Percentiles rank a stretch among this genome's conserved stretches.
Conservation (phyloP, 2,329 filamentous ascomycete species). For the Cytospora piceae region DNA sequence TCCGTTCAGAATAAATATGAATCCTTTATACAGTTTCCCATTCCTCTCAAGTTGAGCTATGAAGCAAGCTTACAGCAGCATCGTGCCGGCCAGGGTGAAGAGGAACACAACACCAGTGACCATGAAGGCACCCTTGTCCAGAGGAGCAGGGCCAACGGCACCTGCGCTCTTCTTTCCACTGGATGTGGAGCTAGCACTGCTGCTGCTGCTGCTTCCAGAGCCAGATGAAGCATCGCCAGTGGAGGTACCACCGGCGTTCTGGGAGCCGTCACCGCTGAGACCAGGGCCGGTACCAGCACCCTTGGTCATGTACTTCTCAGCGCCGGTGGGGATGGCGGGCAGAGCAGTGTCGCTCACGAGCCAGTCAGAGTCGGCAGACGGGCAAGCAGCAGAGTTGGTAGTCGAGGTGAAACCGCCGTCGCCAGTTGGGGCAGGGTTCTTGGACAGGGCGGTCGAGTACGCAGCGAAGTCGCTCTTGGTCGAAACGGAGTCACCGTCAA, state of each 20-base stretch:
- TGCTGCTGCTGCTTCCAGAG: conserved; percentile 43
- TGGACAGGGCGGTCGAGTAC: conserved; percentile 52
- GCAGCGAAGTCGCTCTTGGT: conserved; percentile 66
- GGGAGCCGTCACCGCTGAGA: conserved; percentile 56
- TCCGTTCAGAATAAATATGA: conserved; percentile 1
- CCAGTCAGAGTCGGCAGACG: conserved; percentile 53
- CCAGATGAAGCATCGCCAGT: conserved; percentile 47
- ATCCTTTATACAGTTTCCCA: conserved; percentile 2
- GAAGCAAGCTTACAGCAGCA: conserved; percentile 42
- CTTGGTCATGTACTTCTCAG: conserved; percentile 56
- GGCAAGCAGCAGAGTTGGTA: conserved; percentile 53
- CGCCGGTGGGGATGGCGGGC: conserved; percentile 55
- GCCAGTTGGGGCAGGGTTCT: conserved; percentile 56
- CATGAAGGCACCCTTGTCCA: conserved; percentile 45
- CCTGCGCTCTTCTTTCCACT: conserved; percentile 39
- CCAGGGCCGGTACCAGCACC: conserved; percentile 60
- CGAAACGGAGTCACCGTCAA: conserved; percentile 58
- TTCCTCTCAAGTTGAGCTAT: background rate
- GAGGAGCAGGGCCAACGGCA: conserved; percentile 38
- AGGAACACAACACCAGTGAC: conserved; percentile 42
- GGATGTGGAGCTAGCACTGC: conserved; percentile 20
- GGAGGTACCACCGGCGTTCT: conserved; percentile 53
- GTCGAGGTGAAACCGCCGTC: conserved; percentile 53
- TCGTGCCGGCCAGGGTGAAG: conserved; percentile 45
- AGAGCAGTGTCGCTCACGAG: conserved; percentile 54